phyloP scores from a whole-genome alignment of 495 filamentous ascomycete species.

The Acidomyces sp. region DNA sequence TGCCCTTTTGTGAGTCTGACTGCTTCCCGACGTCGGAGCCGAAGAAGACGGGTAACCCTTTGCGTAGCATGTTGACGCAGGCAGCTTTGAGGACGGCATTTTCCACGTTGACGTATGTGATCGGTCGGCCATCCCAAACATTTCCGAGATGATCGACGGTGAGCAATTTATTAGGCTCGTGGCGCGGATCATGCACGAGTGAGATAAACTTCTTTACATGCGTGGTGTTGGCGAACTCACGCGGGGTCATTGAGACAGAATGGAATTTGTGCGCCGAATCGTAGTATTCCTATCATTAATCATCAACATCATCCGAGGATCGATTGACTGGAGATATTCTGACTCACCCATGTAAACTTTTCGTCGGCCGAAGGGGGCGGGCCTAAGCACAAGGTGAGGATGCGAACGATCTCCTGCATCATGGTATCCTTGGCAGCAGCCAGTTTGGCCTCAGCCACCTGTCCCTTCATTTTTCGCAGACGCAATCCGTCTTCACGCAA shows the following conservation, averaged over 20 bases:
- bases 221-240: slow-evolving; percentile 47
- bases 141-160: slow-evolving; percentile 71
- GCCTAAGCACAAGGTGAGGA: slow-evolving; percentile 67
- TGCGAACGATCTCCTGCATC: slow-evolving; percentile 61
- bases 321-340: too few species aligned
- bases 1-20: slow-evolving; percentile 46
- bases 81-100: slow-evolving; percentile 58
- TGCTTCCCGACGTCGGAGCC: slow-evolving; percentile 79
- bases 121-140: slow-evolving; percentile 52
- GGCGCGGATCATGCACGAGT: slow-evolving; percentile 71
- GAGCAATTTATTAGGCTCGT: slow-evolving; percentile 53
- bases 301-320: too few species aligned
- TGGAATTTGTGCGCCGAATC: slow-evolving; percentile 51
- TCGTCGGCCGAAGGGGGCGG: slow-evolving; percentile 54
- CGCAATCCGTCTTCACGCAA: slow-evolving; percentile 67
- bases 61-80: slow-evolving; percentile 60
- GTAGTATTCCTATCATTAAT: slow-evolving; percentile 37
- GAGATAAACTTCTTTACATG: slow-evolving; percentile 53
- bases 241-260: slow-evolving; percentile 39
- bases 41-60: slow-evolving; percentile 72
- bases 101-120: slow-evolving; percentile 72
- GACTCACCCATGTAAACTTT: slow-evolving; percentile 50
- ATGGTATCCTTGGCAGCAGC: slow-evolving; percentile 50
- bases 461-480: slow-evolving; percentile 40
- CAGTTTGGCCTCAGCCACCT: slow-evolving; percentile 28